Conservation (phyloP, 805 yeast species). For the Metschnikowia henanensis region DNA sequence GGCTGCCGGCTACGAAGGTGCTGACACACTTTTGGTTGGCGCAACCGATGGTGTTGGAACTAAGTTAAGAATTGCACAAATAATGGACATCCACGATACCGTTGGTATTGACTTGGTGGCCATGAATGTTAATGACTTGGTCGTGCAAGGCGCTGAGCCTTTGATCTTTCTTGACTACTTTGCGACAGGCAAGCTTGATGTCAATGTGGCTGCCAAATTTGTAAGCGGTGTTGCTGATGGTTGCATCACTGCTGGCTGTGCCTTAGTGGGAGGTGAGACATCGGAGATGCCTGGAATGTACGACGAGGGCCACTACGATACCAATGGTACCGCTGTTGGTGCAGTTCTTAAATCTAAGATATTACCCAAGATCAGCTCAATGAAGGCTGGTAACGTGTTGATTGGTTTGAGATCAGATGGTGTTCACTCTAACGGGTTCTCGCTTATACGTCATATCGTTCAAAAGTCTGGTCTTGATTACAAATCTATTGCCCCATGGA, state of each 20-base stretch:
- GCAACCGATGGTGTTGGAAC: slow-evolving; percentile 99
- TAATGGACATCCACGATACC: slow-evolving; percentile 85
- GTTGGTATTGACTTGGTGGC: slow-evolving; percentile 99
- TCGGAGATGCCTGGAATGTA: slow-evolving; percentile 99
- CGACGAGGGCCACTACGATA: slow-evolving; percentile 92
- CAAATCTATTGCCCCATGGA: slow-evolving; percentile 84
- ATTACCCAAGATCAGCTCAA: slow-evolving; percentile 66
- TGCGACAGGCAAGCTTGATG: slow-evolving; percentile 91
- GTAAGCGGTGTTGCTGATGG: slow-evolving; percentile 97
- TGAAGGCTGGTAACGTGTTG: slow-evolving; percentile 79
- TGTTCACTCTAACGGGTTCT: slow-evolving; percentile 95
- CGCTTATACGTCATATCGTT: slow-evolving; percentile 89
- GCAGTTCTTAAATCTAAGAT: slow-evolving; percentile 79
- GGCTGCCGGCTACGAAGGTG: slow-evolving; percentile 82
- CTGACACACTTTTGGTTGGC: slow-evolving; percentile 82
- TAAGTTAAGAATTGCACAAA: slow-evolving; percentile 91
- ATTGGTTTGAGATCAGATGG: slow-evolving; percentile 92
- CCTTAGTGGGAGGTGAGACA: slow-evolving; percentile 98
- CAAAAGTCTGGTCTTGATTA: slow-evolving; percentile 73
- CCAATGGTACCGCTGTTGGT: slow-evolving; percentile 98
- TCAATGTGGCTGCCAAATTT: slow-evolving; percentile 79
- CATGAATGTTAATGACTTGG: slow-evolving; percentile 97
- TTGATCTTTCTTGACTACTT: slow-evolving; percentile 92
- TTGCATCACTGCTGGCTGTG: slow-evolving; percentile 93
- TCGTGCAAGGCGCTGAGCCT: slow-evolving; percentile 99